Evolutionary conservation across 176 grass and related monocot species (phyloP).

Genomic region (Echinochloa phyllopogon): DNA sequence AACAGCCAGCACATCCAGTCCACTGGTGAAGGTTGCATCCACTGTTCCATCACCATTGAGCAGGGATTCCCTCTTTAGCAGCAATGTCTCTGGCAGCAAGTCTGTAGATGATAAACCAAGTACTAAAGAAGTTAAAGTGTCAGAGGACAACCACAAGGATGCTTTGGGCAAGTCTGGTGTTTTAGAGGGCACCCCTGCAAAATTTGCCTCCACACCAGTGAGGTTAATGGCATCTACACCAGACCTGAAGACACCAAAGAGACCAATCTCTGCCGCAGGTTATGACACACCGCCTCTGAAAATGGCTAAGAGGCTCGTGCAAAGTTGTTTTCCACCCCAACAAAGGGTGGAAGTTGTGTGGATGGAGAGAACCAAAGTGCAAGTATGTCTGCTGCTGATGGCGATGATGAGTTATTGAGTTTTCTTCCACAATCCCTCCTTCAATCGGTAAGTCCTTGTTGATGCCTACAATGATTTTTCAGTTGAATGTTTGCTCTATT

Average conservation of each 20-base stretch:
- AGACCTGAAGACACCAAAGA: constrained; percentile 62
- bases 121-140: constrained; percentile 1
- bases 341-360: constrained; percentile 44
- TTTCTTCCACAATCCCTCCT: constrained; percentile 79
- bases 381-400: neutral
- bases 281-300: constrained; percentile 44
- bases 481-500: neutral
- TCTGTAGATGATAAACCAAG: neutral
- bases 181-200: constrained; percentile 70
- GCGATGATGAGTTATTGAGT: constrained; percentile 52
- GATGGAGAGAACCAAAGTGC: constrained; percentile 42
- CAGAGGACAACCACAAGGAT: constrained; percentile 28
- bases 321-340: constrained; percentile 77
- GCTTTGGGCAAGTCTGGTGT: constrained; percentile 15
- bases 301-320: constrained; percentile 56
- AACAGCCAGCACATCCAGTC: constrained; percentile 11
- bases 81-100: constrained; percentile 16
- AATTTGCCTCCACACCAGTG: constrained; percentile 60
- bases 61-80: constrained; percentile 17
- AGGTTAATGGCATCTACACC: constrained; percentile 65
- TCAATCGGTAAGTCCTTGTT: constrained; percentile 61
- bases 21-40: neutral
- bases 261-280: constrained; percentile 38
- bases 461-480: neutral
- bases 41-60: constrained; percentile 30